phyloP scores from a whole-genome alignment of 1,284 basidiomycete species.

The Cryptococcus sp. region DNA sequence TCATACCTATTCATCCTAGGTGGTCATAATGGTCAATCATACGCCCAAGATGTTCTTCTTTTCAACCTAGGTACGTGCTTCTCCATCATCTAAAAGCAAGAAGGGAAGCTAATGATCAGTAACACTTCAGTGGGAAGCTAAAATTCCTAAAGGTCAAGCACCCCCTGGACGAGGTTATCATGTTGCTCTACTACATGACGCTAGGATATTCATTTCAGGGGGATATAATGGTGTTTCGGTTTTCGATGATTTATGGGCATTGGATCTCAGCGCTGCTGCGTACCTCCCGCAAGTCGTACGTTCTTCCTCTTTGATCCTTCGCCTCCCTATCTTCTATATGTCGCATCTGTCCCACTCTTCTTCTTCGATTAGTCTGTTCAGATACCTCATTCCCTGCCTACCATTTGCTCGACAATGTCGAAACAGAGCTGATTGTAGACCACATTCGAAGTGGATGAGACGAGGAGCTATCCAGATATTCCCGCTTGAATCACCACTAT shows the following conservation, averaged over 20 bases:
- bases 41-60: constrained; percentile 71
- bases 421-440: constrained; percentile 19
- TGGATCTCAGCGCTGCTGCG: constrained; percentile 80
- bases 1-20: constrained; percentile 86
- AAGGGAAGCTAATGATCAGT: constrained; percentile 46
- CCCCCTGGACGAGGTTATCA: constrained; percentile 72
- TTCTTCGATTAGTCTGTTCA: background rate
- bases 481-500: no score
- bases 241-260: constrained; percentile 75
- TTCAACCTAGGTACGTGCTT: constrained; percentile 70
- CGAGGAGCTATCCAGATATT: background rate
- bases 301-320: background rate
- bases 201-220: constrained; percentile 77
- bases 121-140: constrained; percentile 62
- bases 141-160: constrained; percentile 58
- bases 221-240: constrained; percentile 78
- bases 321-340: no score
- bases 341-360: background rate
- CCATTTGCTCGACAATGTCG: no score
- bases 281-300: constrained; percentile 80
- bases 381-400: background rate
- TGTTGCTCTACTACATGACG: constrained; percentile 72
- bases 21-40: constrained; percentile 76
- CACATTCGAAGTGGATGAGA: constrained; percentile 42
- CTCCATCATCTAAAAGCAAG: background rate